Conservation (phyloP, 352 stramenopile species). For the Globisporangium polare region DNA sequence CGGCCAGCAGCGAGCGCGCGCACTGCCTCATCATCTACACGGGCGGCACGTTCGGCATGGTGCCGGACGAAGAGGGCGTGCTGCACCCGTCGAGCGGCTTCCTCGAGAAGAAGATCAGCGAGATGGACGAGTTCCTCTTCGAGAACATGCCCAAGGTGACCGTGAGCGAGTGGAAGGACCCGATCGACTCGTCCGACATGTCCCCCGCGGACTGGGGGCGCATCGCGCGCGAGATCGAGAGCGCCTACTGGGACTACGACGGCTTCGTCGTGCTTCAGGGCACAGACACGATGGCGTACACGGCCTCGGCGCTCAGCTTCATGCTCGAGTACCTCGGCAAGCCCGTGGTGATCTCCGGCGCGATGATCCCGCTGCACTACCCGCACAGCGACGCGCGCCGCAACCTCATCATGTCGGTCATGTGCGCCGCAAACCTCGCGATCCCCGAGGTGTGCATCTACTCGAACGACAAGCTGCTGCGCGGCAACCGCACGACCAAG, state of each 20-base stretch:
- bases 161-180: constrained; percentile 69
- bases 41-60: constrained; percentile 91
- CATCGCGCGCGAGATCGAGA: constrained; percentile 93
- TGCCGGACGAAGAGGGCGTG: constrained; percentile 64
- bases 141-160: constrained; percentile 77
- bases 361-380: constrained; percentile 95
- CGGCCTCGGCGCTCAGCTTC: constrained; percentile 93
- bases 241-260: constrained; percentile 94
- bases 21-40: constrained; percentile 89
- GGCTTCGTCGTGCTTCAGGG: constrained; percentile 97
- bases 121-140: constrained; percentile 87
- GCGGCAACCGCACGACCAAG: constrained; percentile 95
- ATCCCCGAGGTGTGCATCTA: constrained; percentile 93
- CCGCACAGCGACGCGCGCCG: constrained; percentile 95
- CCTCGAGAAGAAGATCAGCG: constrained; percentile 79
- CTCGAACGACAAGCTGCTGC: constrained; percentile 94
- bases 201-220: constrained; percentile 87
- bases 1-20: constrained; percentile 17
- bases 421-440: constrained; percentile 70
- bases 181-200: constrained; percentile 92
- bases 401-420: constrained; percentile 96
- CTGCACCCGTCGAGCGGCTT: constrained; percentile 86
- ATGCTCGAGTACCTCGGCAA: constrained; percentile 98
- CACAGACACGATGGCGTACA: constrained; percentile 98
- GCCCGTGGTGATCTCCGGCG: constrained; percentile 93